Base-by-base conservation (phyloP, 164 flowering plant genomes). In the Protea cynaroides region DNA sequence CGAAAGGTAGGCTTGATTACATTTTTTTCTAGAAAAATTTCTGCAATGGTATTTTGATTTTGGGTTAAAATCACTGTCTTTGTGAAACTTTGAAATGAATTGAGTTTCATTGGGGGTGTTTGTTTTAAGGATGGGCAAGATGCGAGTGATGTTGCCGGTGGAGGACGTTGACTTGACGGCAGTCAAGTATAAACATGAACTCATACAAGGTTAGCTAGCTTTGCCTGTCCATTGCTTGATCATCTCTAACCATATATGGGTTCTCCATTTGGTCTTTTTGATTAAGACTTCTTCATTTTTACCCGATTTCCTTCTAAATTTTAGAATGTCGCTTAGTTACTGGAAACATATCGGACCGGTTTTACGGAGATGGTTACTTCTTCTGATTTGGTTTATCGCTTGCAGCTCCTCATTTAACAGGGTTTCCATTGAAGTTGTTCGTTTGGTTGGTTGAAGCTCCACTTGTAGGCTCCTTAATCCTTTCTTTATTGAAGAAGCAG, bases 341-440 rank as follows among this genome's bases (percentile, higher is more conserved):
- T 46, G 17, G 22, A 22, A 19, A 4, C 34, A 18, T 8, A 22
- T 1, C 6, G 14, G 44, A 44, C 23, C 4, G 62, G 25, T 7
- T 56, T 11, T 1, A 25, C 56, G n/a, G 37, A 12, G 40, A 43
- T 63, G 58, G 0, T 46, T 63, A 11, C 17, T 2, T 50, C 22
- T 53, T 51, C 25, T 52, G 51, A 23, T 4, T 15, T 46, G 68
- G 0, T 59, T 44, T 11, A 11, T 63, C 25, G 24, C 25, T 29
- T 66, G 65, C 82, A 89, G 95, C 92, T 77, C 97, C 97, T 8
- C 89, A 82, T 76, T 59, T 88, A 72, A 80, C 82, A 21, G 97
- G 97, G 38, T 68, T 76, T 18, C 7, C n/a, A 40, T 65, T 90
- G 66, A 86, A 73, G 82, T 46, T 88, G 18, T 86, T 86, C 63